Conservation (phyloP, 2,329 filamentous ascomycete genomes). For the Hirsutella rhossiliensis region DNA sequence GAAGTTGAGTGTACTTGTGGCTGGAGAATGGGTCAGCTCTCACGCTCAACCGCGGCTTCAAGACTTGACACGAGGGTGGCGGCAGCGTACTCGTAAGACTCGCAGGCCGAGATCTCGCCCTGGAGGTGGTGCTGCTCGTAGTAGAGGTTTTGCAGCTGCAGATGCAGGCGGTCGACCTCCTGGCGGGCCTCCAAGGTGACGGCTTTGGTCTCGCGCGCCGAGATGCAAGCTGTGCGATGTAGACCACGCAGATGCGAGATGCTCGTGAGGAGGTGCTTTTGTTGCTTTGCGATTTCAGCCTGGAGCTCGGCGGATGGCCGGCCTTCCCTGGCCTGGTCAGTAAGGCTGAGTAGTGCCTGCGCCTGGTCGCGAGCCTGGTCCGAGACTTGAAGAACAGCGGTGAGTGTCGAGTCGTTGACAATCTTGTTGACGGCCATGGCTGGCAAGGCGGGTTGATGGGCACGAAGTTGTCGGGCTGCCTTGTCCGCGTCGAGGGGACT, state of each 20-base stretch:
- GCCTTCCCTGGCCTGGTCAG: slow-evolving; percentile 31
- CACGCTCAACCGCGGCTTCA: background rate
- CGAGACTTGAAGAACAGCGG: slow-evolving; percentile 60
- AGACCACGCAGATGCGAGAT: slow-evolving; percentile 70
- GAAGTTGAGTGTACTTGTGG: slow-evolving; percentile 79
- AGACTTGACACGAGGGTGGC: background rate
- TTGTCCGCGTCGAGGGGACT: too few species aligned
- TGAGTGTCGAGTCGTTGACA: slow-evolving; percentile 38
- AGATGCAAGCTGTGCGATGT: slow-evolving; percentile 70
- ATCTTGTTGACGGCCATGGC: slow-evolving; percentile 26
- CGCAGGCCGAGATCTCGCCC: slow-evolving; percentile 81
- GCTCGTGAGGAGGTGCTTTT: slow-evolving; percentile 69
- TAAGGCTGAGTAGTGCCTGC: slow-evolving; percentile 46
- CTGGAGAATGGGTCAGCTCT: slow-evolving; percentile 28
- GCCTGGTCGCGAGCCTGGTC: slow-evolving; percentile 62
- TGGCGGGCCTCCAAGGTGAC: slow-evolving; percentile 77
- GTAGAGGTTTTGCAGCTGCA: slow-evolving; percentile 90
- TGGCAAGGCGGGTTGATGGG: background rate
- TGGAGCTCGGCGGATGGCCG: slow-evolving; percentile 34
- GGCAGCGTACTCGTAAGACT: slow-evolving; percentile 70
- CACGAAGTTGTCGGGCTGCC: too few species aligned
- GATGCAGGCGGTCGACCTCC: slow-evolving; percentile 81
- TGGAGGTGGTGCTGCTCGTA: slow-evolving; percentile 90
- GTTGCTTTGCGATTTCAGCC: slow-evolving; percentile 56
- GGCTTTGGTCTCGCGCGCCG: slow-evolving; percentile 75